A percentile compares a stretch with the other conserved stretches of the same genome.
phyloP scores from a whole-genome alignment of 352 stramenopile genomes.

The Pythium volutum region DNA sequence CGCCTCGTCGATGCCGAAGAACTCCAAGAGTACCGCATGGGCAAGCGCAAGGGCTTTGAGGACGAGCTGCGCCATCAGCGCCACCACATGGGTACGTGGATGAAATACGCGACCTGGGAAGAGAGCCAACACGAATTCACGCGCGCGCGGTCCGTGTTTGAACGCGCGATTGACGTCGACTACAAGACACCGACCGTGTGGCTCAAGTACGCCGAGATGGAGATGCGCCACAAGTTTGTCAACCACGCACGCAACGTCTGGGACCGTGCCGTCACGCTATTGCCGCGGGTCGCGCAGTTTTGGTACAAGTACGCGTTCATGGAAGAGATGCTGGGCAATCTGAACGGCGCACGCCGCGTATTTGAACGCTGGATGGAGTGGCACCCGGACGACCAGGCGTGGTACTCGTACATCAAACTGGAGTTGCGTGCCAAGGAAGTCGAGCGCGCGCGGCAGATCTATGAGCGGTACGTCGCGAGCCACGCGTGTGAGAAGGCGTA shows the following conservation, averaged over 20 bases:
- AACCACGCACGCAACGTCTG: conserved; percentile 98
- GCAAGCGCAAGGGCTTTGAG: conserved; percentile 92
- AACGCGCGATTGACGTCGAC: conserved; percentile 97
- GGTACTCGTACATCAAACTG: conserved; percentile 98
- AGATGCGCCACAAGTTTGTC: conserved; percentile 99
- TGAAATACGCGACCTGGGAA: conserved; percentile 99
- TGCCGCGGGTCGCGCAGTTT: conserved; percentile 96
- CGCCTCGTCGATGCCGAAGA: conserved; percentile 90
- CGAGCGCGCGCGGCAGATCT: conserved; percentile 86
- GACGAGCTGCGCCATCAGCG: conserved; percentile 95
- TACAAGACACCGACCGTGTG: conserved; percentile 94
- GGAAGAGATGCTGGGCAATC: conserved; percentile 98
- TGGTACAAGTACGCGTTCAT: conserved; percentile 99
- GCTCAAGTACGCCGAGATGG: conserved; percentile 99
- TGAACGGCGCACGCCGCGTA: conserved; percentile 91
- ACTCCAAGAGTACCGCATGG: conserved; percentile 91
- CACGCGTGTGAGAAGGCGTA: conserved; percentile 92
- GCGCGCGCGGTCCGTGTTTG: conserved; percentile 95
- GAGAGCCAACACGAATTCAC: conserved; percentile 98
- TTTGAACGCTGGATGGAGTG: conserved; percentile 98
- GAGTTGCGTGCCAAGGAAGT: conserved; percentile 92
- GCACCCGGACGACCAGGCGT: conserved; percentile 98
- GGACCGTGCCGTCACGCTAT: conserved; percentile 92
- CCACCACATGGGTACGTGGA: conserved; percentile 96
- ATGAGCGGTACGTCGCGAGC: conserved; percentile 92